Conservation (phyloP, 495 filamentous ascomycete genomes). For the Xylaria intraflava region DNA sequence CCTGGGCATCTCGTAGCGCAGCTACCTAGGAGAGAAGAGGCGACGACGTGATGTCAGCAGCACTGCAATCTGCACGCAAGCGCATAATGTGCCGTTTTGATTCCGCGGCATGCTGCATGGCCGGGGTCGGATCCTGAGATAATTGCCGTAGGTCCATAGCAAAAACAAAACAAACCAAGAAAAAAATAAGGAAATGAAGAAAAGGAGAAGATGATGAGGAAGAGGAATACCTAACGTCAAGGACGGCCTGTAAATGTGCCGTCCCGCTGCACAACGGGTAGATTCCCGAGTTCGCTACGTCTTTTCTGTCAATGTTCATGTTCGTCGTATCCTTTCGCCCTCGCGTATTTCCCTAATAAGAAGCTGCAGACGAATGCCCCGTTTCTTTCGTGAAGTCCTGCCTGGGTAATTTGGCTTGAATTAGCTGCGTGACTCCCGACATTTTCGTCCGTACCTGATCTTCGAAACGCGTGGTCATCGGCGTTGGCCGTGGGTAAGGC, state of each 20-base stretch:
- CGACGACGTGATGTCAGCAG: not conserved
- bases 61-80: not conserved
- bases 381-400: not conserved
- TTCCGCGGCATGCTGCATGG: not conserved
- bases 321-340: not conserved
- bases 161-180: not conserved
- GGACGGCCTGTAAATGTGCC: not conserved
- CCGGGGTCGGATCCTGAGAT: not conserved
- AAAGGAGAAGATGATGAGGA: not conserved
- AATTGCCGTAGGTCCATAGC: not conserved
- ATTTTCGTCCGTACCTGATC: not conserved
- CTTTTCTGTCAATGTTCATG: not conserved
- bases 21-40: too few species aligned
- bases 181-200: not conserved
- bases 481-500: not conserved
- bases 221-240: too few species aligned
- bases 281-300: not conserved
- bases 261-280: not conserved
- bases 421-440: not conserved
- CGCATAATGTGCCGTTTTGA: not conserved
- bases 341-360: not conserved
- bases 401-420: not conserved
- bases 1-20: too few species aligned
- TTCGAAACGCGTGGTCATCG: not conserved
- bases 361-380: not conserved